phyloP scores from a whole-genome alignment of 2,329 filamentous ascomycete genomes.

The Fusarium euwallaceae region DNA sequence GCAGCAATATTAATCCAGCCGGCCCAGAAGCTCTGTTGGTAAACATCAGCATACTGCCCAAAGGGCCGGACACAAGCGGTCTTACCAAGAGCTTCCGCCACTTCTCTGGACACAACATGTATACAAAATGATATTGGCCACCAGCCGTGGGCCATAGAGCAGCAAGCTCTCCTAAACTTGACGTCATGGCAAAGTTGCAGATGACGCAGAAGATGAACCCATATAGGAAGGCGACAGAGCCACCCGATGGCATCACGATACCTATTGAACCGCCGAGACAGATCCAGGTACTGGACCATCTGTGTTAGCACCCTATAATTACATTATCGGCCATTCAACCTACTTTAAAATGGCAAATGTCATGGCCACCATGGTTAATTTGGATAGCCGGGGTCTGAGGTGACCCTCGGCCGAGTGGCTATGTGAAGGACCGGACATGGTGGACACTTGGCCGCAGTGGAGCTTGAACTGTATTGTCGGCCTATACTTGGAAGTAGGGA shows the following conservation, averaged over 20 bases:
- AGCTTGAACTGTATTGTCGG: not conserved
- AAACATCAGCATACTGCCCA: not conserved
- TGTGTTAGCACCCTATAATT: not conserved
- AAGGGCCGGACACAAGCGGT: accelerated
- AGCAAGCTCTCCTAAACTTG: conserved; percentile 58
- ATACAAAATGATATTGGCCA: conserved; percentile 61
- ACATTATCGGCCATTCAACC: not conserved
- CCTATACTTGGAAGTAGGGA: not conserved
- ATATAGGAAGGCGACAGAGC: conserved; percentile 58
- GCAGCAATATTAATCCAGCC: conserved; percentile 59
- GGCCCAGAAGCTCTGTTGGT: conserved; percentile 55
- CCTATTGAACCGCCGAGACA: conserved; percentile 58
- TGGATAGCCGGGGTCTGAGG: conserved; percentile 54
- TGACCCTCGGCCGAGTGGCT: conserved; percentile 42
- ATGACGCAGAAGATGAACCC: conserved; percentile 61
- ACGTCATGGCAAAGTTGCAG: conserved; percentile 58
- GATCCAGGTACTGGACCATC: conserved; percentile 42
- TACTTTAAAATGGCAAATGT: conserved; percentile 59
- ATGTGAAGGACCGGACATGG: conserved; percentile 16
- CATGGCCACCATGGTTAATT: conserved; percentile 58
- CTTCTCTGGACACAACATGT: conserved; percentile 53
- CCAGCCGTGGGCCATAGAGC: conserved; percentile 62
- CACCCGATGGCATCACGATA: conserved; percentile 57
- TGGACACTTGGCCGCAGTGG: not conserved
- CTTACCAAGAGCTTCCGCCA: conserved; percentile 56